These are phyloP conservation scores for Coemansia pectinata DNA, from an alignment of 192 early-diverging fungal species.

Conservation along the genomic window DNA sequence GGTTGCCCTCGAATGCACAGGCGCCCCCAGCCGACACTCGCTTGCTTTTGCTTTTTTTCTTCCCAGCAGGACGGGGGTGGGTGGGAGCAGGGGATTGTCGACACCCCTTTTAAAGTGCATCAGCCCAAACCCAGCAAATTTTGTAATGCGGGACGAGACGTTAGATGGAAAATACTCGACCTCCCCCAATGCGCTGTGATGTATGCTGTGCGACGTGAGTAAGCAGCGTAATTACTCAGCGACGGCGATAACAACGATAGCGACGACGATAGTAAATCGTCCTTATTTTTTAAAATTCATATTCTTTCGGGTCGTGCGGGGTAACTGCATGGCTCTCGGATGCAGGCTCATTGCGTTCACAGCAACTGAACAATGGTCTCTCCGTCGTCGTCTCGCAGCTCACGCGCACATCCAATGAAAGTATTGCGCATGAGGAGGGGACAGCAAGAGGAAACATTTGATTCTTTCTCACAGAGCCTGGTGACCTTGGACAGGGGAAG, in stretches of 20 bases:
- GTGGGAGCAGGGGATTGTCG: background rate
- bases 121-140: background rate
- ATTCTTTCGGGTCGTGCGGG: background rate
- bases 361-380: background rate
- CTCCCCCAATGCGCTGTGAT: background rate
- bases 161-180: background rate
- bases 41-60: background rate
- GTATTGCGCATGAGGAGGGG: background rate
- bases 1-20: background rate
- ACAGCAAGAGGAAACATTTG: background rate
- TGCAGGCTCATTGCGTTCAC: background rate
- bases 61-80: background rate
- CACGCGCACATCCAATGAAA: background rate
- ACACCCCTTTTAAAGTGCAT: background rate
- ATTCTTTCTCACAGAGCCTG: background rate
- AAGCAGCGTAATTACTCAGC: background rate
- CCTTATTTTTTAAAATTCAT: background rate
- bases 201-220: slow-evolving; percentile 2
- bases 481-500: too few species aligned
- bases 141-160: background rate
- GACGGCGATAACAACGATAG: background rate
- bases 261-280: background rate
- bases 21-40: background rate
- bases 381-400: background rate
- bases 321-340: background rate